Conservation (phyloP, 257 asterid genomes). For the Primulina eburnea region DNA sequence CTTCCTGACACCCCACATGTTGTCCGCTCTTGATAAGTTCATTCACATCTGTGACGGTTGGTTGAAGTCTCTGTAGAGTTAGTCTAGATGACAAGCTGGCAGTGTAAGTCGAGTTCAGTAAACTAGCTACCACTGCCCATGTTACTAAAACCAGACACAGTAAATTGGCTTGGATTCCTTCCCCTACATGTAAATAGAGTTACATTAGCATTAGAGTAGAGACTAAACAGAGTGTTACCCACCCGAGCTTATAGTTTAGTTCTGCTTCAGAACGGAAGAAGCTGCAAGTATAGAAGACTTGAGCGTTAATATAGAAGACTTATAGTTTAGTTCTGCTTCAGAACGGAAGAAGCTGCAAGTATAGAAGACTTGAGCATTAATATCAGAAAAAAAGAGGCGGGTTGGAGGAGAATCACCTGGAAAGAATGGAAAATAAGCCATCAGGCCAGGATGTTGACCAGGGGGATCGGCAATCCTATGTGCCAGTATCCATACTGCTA, state of each 20-base stretch:
- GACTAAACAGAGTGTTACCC: background rate
- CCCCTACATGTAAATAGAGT: constrained; percentile 33
- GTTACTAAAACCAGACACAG: constrained; percentile 37
- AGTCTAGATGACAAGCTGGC: constrained; percentile 52
- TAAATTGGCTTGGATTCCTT: constrained; percentile 34
- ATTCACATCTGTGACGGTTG: constrained; percentile 30
- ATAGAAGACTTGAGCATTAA: constrained; percentile 12
- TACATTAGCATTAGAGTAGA: background rate
- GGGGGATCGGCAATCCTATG: constrained; percentile 21
- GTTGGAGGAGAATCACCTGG: constrained; percentile 22
- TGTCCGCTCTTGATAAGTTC: constrained; percentile 35
- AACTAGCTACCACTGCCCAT: constrained; percentile 49
- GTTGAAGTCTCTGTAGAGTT: constrained; percentile 38
- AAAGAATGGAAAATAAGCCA: constrained; percentile 37
- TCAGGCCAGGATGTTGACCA: constrained; percentile 41
- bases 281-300: background rate
- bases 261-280: no score
- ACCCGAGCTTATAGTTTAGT: no score
- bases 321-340: no score
- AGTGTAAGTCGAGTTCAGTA: constrained; percentile 51
- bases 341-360: no score
- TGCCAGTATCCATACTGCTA: constrained; percentile 35
- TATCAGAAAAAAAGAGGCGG: background rate
- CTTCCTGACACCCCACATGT: constrained; percentile 47
- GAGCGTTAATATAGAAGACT: constrained; percentile 18